phyloP scores from a whole-genome alignment of 2,329 filamentous ascomycete genomes.

The Emydomyces testavorans region DNA sequence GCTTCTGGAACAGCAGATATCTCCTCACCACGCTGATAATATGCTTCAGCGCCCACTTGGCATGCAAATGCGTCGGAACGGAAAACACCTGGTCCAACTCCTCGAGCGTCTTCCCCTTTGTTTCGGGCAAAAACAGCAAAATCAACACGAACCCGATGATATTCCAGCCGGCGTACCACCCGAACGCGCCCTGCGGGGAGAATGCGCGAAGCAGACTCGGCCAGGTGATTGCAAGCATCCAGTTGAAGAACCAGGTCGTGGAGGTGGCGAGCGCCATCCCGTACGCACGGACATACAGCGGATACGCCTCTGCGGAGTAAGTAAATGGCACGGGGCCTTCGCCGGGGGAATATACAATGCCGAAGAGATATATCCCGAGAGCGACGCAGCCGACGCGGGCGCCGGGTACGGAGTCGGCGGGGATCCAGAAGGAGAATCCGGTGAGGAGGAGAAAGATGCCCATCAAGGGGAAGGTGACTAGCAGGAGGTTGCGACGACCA shows the following conservation, averaged over 20 bases:
- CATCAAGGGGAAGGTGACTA: slow-evolving; percentile 57
- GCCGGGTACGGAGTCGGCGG: slow-evolving; percentile 23
- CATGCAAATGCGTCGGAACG: slow-evolving; percentile 39
- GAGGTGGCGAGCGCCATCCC: slow-evolving; percentile 56
- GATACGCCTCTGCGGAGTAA: slow-evolving; percentile 56
- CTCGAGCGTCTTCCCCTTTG: slow-evolving; percentile 35
- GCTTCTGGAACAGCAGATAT: slow-evolving; percentile 31
- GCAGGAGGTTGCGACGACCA: slow-evolving; percentile 51
- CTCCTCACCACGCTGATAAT: slow-evolving; percentile 28
- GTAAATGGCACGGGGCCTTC: slow-evolving; percentile 56
- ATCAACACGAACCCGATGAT: slow-evolving; percentile 38
- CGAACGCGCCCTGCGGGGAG: slow-evolving; percentile 42
- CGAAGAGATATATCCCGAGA: slow-evolving; percentile 36
- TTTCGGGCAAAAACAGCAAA: slow-evolving; percentile 33
- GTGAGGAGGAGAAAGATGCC: slow-evolving; percentile 41
- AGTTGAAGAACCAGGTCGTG: slow-evolving; percentile 49
- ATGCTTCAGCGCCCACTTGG: slow-evolving; percentile 30
- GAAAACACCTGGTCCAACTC: slow-evolving; percentile 45
- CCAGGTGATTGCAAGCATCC: slow-evolving; percentile 43
- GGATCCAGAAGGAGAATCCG: slow-evolving; percentile 44
- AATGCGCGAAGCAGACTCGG: slow-evolving; percentile 40
- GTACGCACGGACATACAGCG: slow-evolving; percentile 50
- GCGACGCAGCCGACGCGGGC: slow-evolving; percentile 35
- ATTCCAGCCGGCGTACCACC: slow-evolving; percentile 39
- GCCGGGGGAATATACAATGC: slow-evolving; percentile 42